Conservation (phyloP, 257 asterid genomes). For the Gentiana macrophylla region DNA sequence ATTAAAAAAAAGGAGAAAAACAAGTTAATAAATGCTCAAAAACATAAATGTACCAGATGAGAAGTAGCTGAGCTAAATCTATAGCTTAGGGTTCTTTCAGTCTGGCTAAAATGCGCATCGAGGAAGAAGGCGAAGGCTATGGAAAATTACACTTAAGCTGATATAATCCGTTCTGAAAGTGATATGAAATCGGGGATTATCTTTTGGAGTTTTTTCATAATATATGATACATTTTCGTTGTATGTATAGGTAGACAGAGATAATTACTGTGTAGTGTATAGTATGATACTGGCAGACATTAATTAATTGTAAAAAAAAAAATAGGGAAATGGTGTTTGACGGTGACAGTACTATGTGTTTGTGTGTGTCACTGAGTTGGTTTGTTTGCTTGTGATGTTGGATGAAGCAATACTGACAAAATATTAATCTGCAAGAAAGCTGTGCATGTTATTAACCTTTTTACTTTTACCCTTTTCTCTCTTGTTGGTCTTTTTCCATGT, state of each 20-base stretch:
- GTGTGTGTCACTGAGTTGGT: neutral
- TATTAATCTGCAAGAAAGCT: neutral
- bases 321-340: conserved; percentile 5
- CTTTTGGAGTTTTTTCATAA: conserved; percentile 9
- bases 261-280: too few relatives aligned
- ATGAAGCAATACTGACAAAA: neutral
- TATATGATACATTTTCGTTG: neutral
- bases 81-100: conserved; percentile 7
- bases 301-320: too few relatives aligned
- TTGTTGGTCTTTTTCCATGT: too few relatives aligned
- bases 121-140: neutral
- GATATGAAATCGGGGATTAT: conserved; percentile 9
- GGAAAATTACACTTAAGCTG: too few relatives aligned
- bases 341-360: conserved; percentile 3
- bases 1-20: conserved; percentile 4
- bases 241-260: neutral
- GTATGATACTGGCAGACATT: too few relatives aligned
- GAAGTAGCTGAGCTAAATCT: neutral
- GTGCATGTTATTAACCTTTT: conserved; percentile 7
- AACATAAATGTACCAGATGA: conserved; percentile 1
- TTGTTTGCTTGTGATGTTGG: neutral
- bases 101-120: conserved; percentile 5
- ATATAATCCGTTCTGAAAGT: conserved; percentile 2
- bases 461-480: too few relatives aligned
- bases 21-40: neutral